Percentiles rank a stretch among this genome's conserved stretches.
phyloP scores from a whole-genome alignment of 2,329 filamentous ascomycete genomes.

The Coniella lustricola region DNA sequence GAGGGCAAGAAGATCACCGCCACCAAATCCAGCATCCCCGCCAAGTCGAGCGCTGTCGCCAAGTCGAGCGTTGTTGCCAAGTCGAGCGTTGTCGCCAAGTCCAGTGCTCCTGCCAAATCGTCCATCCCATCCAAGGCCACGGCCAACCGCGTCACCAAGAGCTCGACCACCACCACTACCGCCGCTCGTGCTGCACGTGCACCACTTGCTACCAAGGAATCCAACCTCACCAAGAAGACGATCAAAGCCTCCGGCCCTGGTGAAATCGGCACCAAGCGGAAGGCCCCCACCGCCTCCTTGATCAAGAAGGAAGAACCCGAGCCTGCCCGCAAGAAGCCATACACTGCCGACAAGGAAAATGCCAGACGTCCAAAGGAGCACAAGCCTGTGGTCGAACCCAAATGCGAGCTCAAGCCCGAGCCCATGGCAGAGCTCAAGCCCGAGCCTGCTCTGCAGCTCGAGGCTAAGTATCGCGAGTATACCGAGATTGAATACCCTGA shows the following conservation, averaged over 20 bases:
- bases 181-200: constrained; percentile 49
- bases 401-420: constrained; percentile 7
- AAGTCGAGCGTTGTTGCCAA: no score
- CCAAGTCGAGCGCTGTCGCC: constrained; percentile 24
- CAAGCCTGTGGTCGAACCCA: constrained; percentile 20
- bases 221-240: constrained; percentile 26
- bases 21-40: constrained; percentile 62
- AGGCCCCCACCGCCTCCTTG: constrained; percentile 44
- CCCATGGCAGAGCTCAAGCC: constrained; percentile 25
- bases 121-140: constrained; percentile 73
- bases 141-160: constrained; percentile 76
- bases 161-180: constrained; percentile 44
- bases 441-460: constrained; percentile 17
- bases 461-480: constrained; percentile 26
- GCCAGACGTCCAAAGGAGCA: constrained; percentile 32
- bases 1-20: constrained; percentile 66
- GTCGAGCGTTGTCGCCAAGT: constrained; percentile 45
- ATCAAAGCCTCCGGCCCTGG: constrained; percentile 45
- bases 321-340: constrained; percentile 59
- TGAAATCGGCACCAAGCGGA: constrained; percentile 51
- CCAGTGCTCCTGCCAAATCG: constrained; percentile 53
- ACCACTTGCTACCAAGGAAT: constrained; percentile 54
- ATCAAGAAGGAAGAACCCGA: constrained; percentile 63
- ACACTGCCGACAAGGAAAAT: constrained; percentile 47
- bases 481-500: constrained; percentile 25